Base-by-base conservation (phyloP, 2,329 filamentous ascomycete species). In the Aspergillus aculeatinus region DNA sequence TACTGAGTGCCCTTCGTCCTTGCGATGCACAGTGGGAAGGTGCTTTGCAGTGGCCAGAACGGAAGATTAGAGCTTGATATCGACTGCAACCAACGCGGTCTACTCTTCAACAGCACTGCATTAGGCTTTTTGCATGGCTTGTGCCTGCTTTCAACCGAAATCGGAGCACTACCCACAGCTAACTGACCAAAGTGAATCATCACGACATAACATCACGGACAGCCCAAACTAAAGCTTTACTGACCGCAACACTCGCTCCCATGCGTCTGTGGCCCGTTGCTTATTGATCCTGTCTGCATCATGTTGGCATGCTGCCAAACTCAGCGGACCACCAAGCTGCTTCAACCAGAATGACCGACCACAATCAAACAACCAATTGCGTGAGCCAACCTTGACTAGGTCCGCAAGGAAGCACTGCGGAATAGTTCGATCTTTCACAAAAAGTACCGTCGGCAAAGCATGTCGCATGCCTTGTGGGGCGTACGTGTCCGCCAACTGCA, bases 301-400 rank as follows among this genome's bases (percentile, higher is more conserved):
- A 47, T 63, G 59, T 50, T 66, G 68, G 51, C 70, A 70, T 16
- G 61, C 60, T 11, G 63, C 60, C 11, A 74, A 61, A 58, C 66
- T 72, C 58, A 74, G 62, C 5, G 71, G 69, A 0, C 72, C 72
- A 5, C 68, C 63, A 4, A 72, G 61, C 39, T 72, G 69, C 31
- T 68, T 71, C 48, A 74, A 51, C 72, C 72, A 74, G 53, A 72
- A 73, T 7, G 71, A 73, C 35, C 69, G 62, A 10, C 72, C 68
- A 51, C 72, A 74, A 53, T 74, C 70, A 58, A 74, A 74, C 7
- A 67, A 5, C 72, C 72, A 74, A 54, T 73, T 69, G 1, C 72
- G 67, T 12, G 70, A 71, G 12, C 67, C 68, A 7, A 72, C 71
- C 51, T 66, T 68, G n/a, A 74, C 70, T 51, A 74, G 60, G 49